phyloP scores from a whole-genome alignment of 2,329 filamentous ascomycete species.

The Zymoseptoria tritici region DNA sequence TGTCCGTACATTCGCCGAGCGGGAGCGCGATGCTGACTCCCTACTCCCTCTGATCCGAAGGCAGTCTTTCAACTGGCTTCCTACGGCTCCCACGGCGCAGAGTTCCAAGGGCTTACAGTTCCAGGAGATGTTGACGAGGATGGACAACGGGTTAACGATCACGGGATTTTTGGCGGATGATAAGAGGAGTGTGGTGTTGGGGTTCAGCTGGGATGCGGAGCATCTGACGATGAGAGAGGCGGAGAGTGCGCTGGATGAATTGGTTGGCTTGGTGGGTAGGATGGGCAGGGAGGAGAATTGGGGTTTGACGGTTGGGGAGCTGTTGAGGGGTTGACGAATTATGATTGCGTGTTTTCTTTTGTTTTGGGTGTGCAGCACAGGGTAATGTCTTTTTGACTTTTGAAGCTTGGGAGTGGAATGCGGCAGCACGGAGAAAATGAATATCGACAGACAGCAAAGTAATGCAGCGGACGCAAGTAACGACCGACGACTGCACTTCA shows the following conservation, averaged over 20 bases:
- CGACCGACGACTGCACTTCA: too few relatives aligned
- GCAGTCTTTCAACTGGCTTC: conserved; percentile 30
- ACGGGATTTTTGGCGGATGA: conserved; percentile 27
- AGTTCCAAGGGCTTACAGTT: conserved; percentile 23
- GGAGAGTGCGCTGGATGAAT: conserved; percentile 19
- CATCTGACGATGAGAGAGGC: conserved; percentile 24
- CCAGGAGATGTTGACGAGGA: conserved; percentile 27
- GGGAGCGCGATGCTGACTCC: conserved; percentile 26
- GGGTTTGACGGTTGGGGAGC: conserved; percentile 18
- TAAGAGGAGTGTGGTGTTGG: conserved; percentile 24
- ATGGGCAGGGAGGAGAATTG: conserved; percentile 26
- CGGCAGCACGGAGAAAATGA: too few relatives aligned
- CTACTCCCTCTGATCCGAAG: conserved; percentile 24
- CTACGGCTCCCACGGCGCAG: conserved; percentile 24
- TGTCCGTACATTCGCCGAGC: conserved; percentile 22
- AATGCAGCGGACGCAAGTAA: too few relatives aligned
- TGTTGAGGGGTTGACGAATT: conserved; percentile 16
- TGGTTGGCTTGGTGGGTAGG: conserved; percentile 18
- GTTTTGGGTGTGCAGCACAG: too few relatives aligned
- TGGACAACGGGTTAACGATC: conserved; percentile 29
- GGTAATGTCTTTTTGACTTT: too few relatives aligned
- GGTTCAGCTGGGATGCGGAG: conserved; percentile 28
- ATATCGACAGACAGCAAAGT: too few relatives aligned
- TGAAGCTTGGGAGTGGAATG: too few relatives aligned
- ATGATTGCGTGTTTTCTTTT: too few relatives aligned